Percentiles rank a stretch among this genome's conserved stretches.
Evolutionary conservation across 345 rosid genomes (phyloP).

Genomic region (Aquilaria sinensis): DNA sequence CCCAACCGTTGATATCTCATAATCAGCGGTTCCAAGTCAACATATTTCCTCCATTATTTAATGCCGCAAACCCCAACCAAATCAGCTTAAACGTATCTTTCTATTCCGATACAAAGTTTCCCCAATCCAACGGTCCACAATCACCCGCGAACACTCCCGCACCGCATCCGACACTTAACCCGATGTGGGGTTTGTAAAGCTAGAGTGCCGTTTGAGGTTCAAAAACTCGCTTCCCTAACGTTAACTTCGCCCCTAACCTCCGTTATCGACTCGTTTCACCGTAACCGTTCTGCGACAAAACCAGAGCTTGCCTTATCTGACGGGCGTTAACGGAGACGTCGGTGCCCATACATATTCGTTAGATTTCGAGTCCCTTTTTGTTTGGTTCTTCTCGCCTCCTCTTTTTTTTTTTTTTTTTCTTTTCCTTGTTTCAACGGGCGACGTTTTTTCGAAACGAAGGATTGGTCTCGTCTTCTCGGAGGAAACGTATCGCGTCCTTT

Average conservation of each 20-base stretch:
- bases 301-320: slow-evolving; percentile 7
- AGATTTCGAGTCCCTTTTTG: slow-evolving; percentile 15
- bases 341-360: slow-evolving; percentile 56
- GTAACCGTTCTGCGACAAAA: background rate
- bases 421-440: slow-evolving; percentile 80
- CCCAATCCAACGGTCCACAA: slow-evolving; percentile 29
- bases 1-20: slow-evolving; percentile 1
- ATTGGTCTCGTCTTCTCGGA: slow-evolving; percentile 4
- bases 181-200: slow-evolving; percentile 1
- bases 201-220: slow-evolving; percentile 72
- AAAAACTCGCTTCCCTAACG: slow-evolving; percentile 32
- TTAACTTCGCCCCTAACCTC: slow-evolving; percentile 24
- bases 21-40: slow-evolving; percentile 2
- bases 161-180: slow-evolving; percentile 18
- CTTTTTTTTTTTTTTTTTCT: slow-evolving; percentile 19
- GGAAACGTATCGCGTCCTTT: background rate
- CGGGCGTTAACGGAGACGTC: slow-evolving; percentile 65
- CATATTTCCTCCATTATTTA: slow-evolving; percentile 5
- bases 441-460: slow-evolving; percentile 54
- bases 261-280: slow-evolving; percentile 17
- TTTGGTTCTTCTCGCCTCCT: slow-evolving; percentile 20
- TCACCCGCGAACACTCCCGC: slow-evolving; percentile 17
- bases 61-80: background rate
- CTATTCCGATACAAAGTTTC: background rate
- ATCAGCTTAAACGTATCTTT: slow-evolving; percentile 18